These are phyloP conservation scores for Dissoconium aciculare DNA, from an alignment of 2,329 filamentous ascomycete genomes.

Conservation along the genomic window DNA sequence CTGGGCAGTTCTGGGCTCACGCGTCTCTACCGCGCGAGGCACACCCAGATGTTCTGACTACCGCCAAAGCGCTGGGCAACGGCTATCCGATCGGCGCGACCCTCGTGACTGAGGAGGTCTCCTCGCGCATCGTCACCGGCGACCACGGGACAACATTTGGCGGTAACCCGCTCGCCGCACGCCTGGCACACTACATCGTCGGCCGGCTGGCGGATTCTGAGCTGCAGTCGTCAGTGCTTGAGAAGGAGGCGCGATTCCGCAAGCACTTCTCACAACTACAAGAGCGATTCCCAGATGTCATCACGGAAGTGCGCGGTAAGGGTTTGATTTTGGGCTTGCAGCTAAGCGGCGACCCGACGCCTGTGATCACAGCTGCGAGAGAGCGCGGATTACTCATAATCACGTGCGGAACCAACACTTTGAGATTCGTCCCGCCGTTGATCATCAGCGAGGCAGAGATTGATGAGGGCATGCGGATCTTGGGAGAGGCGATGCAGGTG, in stretches of 20 bases:
- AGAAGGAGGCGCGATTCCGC: slow-evolving; percentile 49
- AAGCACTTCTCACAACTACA: slow-evolving; percentile 43
- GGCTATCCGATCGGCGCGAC: slow-evolving; percentile 89
- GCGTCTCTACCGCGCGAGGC: slow-evolving; percentile 56
- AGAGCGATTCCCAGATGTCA: slow-evolving; percentile 51
- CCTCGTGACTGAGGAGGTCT: slow-evolving; percentile 50
- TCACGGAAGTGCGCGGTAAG: slow-evolving; percentile 65
- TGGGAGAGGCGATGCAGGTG: slow-evolving; percentile 51
- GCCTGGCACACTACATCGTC: slow-evolving; percentile 76
- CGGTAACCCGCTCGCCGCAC: slow-evolving; percentile 74
- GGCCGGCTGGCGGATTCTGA: slow-evolving; percentile 54
- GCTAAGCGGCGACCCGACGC: slow-evolving; percentile 54
- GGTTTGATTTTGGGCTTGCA: slow-evolving; percentile 82
- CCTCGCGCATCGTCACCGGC: slow-evolving; percentile 53
- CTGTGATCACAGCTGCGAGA: slow-evolving; percentile 68
- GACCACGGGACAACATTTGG: slow-evolving; percentile 93
- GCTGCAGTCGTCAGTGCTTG: slow-evolving; percentile 53
- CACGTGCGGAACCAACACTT: slow-evolving; percentile 79
- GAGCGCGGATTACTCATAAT: slow-evolving; percentile 82
- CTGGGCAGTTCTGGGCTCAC: slow-evolving; percentile 85
- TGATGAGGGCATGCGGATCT: slow-evolving; percentile 55
- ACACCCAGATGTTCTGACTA: slow-evolving; percentile 87
- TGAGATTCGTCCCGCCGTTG: slow-evolving; percentile 81
- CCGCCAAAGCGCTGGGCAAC: slow-evolving; percentile 91
- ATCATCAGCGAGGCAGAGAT: slow-evolving; percentile 72